A percentile compares a stretch with the other conserved stretches of the same genome.
Evolutionary conservation across 2,329 filamentous ascomycete genomes (phyloP).

Genomic region (Lasiodiplodia sp.): DNA sequence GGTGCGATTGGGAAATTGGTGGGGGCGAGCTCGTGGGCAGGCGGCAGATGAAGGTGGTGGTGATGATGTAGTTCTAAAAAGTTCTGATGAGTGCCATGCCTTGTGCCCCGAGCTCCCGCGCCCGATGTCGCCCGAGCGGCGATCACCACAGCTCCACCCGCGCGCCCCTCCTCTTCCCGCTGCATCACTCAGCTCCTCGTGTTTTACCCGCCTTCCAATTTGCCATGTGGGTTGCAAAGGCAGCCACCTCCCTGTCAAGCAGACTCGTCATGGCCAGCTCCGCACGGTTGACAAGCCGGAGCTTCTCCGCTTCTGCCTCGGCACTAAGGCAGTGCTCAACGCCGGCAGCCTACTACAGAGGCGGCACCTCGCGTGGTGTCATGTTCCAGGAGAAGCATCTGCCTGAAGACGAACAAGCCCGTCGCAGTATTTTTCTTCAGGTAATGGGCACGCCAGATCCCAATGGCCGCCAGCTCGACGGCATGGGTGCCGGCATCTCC

Average conservation of each 20-base stretch:
- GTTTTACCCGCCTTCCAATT: neutral
- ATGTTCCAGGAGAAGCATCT: constrained; percentile 64
- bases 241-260: neutral
- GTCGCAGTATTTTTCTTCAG: constrained; percentile 63
- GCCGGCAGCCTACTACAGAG: constrained; percentile 67
- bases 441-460: constrained; percentile 71
- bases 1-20: neutral
- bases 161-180: neutral
- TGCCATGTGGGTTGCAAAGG: neutral
- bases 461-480: constrained; percentile 74
- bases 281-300: neutral
- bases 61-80: constrained; percentile 26
- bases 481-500: constrained; percentile 73
- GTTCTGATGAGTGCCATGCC: constrained; percentile 18
- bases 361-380: constrained; percentile 73
- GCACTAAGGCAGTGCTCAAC: constrained; percentile 28
- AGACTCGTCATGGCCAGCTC: neutral
- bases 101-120: constrained; percentile 10
- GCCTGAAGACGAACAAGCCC: constrained; percentile 54
- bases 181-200: neutral
- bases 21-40: neutral
- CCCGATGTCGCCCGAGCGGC: constrained; percentile 26
- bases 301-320: constrained; percentile 8
- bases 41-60: neutral
- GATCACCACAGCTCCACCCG: constrained; percentile 1